Conservation (phyloP, 768 basidiomycete species). For the Psilocybe tampanensis region DNA sequence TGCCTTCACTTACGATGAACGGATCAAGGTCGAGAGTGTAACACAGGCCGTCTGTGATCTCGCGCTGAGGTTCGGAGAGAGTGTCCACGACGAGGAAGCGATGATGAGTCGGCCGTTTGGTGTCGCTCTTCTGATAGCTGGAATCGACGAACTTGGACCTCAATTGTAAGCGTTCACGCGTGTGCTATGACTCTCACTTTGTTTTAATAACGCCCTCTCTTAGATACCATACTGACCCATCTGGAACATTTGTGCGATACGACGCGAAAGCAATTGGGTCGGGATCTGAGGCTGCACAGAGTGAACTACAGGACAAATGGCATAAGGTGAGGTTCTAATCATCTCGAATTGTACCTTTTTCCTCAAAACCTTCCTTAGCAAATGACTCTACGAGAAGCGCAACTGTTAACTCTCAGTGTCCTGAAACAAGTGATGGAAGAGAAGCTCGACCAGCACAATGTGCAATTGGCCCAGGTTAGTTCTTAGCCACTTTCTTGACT, state of each 20-base stretch:
- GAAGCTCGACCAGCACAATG: constrained; percentile 98
- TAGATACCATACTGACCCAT: constrained; percentile 95
- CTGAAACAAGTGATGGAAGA: constrained; percentile 99
- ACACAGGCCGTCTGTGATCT: constrained; percentile 99
- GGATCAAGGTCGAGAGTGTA: constrained; percentile 95
- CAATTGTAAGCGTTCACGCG: constrained; percentile 72
- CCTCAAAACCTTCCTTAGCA: constrained; percentile 53
- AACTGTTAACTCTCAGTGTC: constrained; percentile 82
- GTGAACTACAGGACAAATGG: constrained; percentile 96
- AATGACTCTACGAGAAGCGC: constrained; percentile 90
- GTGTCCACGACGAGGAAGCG: constrained; percentile 97
- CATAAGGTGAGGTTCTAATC: constrained; percentile 66
- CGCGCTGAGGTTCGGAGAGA: constrained; percentile 96
- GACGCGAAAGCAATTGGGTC: constrained; percentile 99
- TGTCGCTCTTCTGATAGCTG: constrained; percentile 96
- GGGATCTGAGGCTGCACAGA: constrained; percentile 96
- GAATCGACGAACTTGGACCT: constrained; percentile 93
- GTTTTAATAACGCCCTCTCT: not conserved
- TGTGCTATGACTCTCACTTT: not conserved
- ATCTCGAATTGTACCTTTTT: not conserved
- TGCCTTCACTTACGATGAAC: constrained; percentile 95
- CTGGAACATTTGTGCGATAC: constrained; percentile 95
- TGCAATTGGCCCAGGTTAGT: constrained; percentile 90
- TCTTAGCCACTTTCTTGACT: not conserved
- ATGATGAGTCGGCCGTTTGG: constrained; percentile 99